Evolutionary conservation across 257 asterid genomes (phyloP).

Genomic region (Verbena officinalis): DNA sequence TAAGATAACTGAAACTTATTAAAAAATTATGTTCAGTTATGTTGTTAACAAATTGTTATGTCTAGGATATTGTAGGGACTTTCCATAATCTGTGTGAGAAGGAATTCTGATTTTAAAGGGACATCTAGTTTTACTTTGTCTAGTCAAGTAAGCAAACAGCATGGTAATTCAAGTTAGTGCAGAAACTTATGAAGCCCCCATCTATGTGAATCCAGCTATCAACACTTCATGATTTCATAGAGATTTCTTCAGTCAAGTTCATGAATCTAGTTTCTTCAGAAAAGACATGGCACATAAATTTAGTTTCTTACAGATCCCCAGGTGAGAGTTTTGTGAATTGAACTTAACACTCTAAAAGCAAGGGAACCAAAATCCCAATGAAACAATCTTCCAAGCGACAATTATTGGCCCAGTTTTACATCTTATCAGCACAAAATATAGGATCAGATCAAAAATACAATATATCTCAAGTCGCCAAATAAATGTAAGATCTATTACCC

Average conservation of each 20-base stretch:
- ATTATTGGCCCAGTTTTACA: constrained; percentile 18
- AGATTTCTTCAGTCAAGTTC: constrained; percentile 19
- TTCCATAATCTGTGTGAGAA: constrained; percentile 10
- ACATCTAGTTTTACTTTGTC: not conserved
- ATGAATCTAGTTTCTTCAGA: constrained; percentile 15
- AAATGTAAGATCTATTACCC: constrained; percentile 46
- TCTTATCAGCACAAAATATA: constrained; percentile 22
- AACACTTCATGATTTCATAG: constrained; percentile 1
- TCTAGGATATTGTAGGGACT: not conserved
- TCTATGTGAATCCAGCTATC: constrained; percentile 4
- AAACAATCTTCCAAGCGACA: constrained; percentile 7
- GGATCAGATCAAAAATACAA: constrained; percentile 12
- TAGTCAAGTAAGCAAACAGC: constrained; percentile 6
- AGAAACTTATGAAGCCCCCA: not conserved
- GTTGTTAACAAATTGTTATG: not conserved
- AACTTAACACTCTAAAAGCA: constrained; percentile 26
- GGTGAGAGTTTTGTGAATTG: constrained; percentile 16
- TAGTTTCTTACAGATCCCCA: constrained; percentile 28
- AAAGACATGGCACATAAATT: constrained; percentile 9
- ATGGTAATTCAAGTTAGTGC: not conserved
- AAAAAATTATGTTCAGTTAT: not conserved
- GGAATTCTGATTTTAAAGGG: constrained; percentile 19
- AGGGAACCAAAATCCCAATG: not conserved
- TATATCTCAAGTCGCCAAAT: constrained; percentile 4
- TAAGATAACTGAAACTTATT: not conserved